Conservation (phyloP, 306 rosid species). For the Prinsepia uniflora region DNA sequence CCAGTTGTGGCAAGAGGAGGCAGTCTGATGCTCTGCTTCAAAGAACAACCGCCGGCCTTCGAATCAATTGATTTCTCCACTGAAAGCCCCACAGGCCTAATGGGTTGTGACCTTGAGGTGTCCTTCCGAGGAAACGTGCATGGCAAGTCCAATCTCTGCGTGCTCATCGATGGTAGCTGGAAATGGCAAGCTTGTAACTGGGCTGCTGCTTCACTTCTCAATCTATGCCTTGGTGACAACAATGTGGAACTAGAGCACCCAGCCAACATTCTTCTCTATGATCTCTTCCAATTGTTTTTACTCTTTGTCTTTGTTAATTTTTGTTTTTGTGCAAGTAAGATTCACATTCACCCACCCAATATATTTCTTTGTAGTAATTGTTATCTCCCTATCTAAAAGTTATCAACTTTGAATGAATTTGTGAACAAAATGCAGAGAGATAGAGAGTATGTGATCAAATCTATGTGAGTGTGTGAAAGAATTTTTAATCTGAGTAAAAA, state of each 20-base stretch:
- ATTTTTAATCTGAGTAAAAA: conserved; percentile 10
- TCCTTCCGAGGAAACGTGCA: conserved; percentile 73
- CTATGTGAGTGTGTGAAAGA: conserved; percentile 56
- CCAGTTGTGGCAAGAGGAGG: conserved; percentile 64
- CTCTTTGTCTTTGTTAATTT: conserved; percentile 2
- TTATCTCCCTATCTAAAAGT: conserved; percentile 28
- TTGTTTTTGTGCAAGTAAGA: conserved; percentile 5
- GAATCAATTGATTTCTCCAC: conserved; percentile 59
- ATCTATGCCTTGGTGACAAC: conserved; percentile 97
- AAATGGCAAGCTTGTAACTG: conserved; percentile 93
- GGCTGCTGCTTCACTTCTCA: conserved; percentile 85
- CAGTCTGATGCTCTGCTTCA: conserved; percentile 75
- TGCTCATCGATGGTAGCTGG: conserved; percentile 86
- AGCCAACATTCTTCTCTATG: conserved; percentile 96
- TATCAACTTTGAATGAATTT: conserved; percentile 18
- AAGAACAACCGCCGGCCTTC: conserved; percentile 48
- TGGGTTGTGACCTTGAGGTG: conserved; percentile 55
- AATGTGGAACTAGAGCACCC: conserved; percentile 99
- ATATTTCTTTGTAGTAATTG: conserved; percentile 18
- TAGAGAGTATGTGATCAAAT: conserved; percentile 18
- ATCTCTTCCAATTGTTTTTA: conserved; percentile 29
- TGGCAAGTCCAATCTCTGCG: conserved; percentile 93
- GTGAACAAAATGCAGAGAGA: conserved; percentile 43
- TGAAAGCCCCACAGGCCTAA: conserved; percentile 62
- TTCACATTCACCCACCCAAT: conserved; percentile 54